phyloP scores from a whole-genome alignment of 192 early-diverging fungal genomes.

The Gamsiella multidivaricata region DNA sequence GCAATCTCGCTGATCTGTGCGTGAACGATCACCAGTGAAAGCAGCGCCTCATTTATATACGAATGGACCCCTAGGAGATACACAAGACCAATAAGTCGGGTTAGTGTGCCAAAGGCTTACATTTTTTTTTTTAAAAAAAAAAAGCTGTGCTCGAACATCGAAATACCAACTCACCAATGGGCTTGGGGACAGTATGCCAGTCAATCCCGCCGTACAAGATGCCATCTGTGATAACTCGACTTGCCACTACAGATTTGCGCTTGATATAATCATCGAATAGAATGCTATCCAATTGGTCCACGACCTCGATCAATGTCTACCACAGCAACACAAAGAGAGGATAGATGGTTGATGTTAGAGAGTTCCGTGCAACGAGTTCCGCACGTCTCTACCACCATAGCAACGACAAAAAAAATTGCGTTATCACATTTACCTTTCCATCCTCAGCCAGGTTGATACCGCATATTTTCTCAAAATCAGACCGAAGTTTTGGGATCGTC shows the following conservation, averaged over 20 bases:
- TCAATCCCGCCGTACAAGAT: conserved; percentile 90
- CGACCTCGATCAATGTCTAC: conserved; percentile 75
- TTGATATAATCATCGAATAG: conserved; percentile 90
- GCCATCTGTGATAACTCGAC: conserved; percentile 78
- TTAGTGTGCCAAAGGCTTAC: too few relatives aligned
- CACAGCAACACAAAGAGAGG: background rate
- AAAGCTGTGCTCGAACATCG: too few relatives aligned
- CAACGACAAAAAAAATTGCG: background rate
- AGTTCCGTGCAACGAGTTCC: background rate
- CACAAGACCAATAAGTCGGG: conserved; percentile 2
- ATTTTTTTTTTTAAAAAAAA: conserved; percentile 6
- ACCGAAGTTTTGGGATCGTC: conserved; percentile 81
- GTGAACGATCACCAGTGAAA: conserved; percentile 89
- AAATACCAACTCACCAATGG: conserved; percentile 69
- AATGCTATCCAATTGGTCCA: conserved; percentile 82
- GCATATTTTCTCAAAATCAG: conserved; percentile 78
- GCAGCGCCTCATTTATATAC: conserved; percentile 87
- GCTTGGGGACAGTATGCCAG: conserved; percentile 80
- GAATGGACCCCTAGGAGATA: conserved; percentile 80
- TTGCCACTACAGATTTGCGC: conserved; percentile 74
- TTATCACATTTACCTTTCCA: conserved; percentile 66
- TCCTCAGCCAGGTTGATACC: conserved; percentile 67
- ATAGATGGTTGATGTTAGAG: background rate
- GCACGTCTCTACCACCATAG: background rate
- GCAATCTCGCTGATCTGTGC: conserved; percentile 89